Base-by-base conservation (phyloP, 305 asterid genomes). In the Andrographis paniculata region DNA sequence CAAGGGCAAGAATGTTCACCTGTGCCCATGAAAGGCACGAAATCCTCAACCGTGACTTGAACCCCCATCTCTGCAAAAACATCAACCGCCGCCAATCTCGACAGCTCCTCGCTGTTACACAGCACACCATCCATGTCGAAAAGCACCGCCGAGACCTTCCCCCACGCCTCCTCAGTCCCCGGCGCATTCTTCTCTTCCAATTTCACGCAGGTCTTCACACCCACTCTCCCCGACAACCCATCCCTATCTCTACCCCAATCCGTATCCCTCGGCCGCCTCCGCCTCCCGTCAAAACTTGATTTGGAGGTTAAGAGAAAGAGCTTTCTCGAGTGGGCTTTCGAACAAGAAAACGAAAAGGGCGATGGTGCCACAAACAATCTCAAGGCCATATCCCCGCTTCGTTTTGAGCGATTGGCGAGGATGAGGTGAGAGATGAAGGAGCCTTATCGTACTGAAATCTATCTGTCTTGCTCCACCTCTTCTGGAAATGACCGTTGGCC, bases 121-220 rank as follows among this genome's bases (percentile, higher is more conserved):
- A 91, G 71, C 56, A 91, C 96, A 23, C 96, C 99, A 52, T 91
- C 99, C 99, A 86, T 91, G 54, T 91, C 99, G 61, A 91, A 91
- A 68, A 91, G 64, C 64, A 87, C 99, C 2, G 96, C 93, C 31
- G 95, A 83, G 23, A 91, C 96, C 62, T 80, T 80, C 9, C 89
- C 87, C 96, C 99, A 86, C 24, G 71, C 76, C 0, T 28, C 60
- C 24, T 59, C 79, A 11, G 69, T 64, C 18, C 63, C 83, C 2
- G 75, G 45, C 5, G 59, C 70, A 22, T 47, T 66, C 59, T 71
- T 73, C 61, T 89, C 86, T 38, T 85, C 94, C 70, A 83, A 38
- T 46, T 69, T 73, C 59, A 77, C 79, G 36, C 93, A 73, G 37
- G 83, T 78, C 62, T 52, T 68, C 53, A 57, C 30, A 24, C 6